Conservation (phyloP, 176 grass and related monocot species). For the Musa itinerans region DNA sequence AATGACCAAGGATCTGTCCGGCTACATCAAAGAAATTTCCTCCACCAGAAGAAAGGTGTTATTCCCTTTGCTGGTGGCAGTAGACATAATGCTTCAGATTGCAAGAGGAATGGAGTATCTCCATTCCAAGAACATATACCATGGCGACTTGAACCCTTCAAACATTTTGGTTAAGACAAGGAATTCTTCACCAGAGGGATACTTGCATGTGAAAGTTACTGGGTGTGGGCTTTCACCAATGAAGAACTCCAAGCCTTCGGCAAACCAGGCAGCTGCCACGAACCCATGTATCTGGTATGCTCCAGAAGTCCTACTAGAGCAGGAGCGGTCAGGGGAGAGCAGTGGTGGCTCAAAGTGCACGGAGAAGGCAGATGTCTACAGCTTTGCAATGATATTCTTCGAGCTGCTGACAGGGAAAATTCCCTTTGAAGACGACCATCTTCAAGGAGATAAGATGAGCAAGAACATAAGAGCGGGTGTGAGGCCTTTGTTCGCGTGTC, state of each 20-base stretch:
- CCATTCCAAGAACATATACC: conserved; percentile 58
- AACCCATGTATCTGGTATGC: conserved; percentile 78
- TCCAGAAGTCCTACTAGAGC: conserved; percentile 50
- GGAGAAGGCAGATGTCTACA: conserved; percentile 90
- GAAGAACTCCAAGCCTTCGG: conserved; percentile 18
- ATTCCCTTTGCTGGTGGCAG: conserved; percentile 53
- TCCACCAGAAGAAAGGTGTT: conserved; percentile 39
- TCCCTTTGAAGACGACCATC: conserved; percentile 88
- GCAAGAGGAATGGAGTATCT: conserved; percentile 86
- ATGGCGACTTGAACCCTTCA: conserved; percentile 64
- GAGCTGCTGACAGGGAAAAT: conserved; percentile 90
- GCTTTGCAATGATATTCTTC: conserved; percentile 90
- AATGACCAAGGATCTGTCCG: conserved; percentile 62
- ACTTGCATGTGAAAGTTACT: conserved; percentile 65
- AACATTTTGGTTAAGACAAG: conserved; percentile 61
- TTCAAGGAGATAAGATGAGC: conserved; percentile 86
- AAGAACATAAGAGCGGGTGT: conserved; percentile 91
- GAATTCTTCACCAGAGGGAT: conserved; percentile 38
- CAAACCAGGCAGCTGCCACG: not conserved
- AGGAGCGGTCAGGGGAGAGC: conserved; percentile 9
- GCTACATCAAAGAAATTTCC: conserved; percentile 55
- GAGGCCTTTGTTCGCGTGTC: conserved; percentile 76
- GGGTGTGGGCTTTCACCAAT: conserved; percentile 35
- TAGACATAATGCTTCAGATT: conserved; percentile 88
- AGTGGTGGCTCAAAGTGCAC: conserved; percentile 24